phyloP scores from a whole-genome alignment of 176 grass and related monocot species.

The maize (Zea mays) region Zm-B73-REFERENCE-NAM-5.0 NC_050102.1:34974501-34975000 shows the following conservation, averaged over 20 bases:
- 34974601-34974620: background rate
- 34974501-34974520: slow-evolving; percentile 73
- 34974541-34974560: slow-evolving; percentile 98
- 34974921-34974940: background rate
- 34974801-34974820: background rate
- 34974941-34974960: background rate
- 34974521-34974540: slow-evolving; percentile 88
- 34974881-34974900: background rate
- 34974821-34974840: background rate
- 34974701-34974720: slow-evolving; percentile 80
- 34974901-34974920: background rate
- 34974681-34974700: slow-evolving; percentile 69
- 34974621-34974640: slow-evolving; percentile 34
- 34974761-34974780: background rate
- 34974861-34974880: background rate
- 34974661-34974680: slow-evolving; percentile 90
- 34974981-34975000: background rate
- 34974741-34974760: background rate
- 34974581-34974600: slow-evolving; percentile 25
- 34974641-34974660: slow-evolving; percentile 95
- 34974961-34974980: background rate
- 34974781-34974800: slow-evolving; percentile 2
- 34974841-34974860: background rate
- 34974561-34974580: slow-evolving; percentile 53
- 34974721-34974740: slow-evolving; percentile 13